Evolutionary conservation across 495 filamentous ascomycete species (phyloP).

Genomic region (Neurospora sublineolata): DNA sequence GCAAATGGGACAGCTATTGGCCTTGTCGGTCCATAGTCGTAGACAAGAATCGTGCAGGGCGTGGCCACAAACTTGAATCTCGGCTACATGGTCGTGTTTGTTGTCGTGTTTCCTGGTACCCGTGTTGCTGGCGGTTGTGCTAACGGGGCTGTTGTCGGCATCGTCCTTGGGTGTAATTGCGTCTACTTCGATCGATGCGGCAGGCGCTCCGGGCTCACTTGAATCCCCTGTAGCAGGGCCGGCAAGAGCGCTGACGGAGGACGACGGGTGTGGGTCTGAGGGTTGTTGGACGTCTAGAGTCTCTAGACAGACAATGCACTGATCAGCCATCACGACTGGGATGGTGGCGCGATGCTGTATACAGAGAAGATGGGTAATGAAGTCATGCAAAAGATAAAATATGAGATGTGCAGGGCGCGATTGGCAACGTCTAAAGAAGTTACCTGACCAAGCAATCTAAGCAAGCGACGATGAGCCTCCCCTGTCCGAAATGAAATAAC

Average conservation of each 20-base stretch:
- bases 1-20: constrained; percentile 97
- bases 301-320: constrained; percentile 93
- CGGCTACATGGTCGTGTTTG: constrained; percentile 31
- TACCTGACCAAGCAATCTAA: neutral
- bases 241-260: constrained; percentile 2
- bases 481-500: neutral
- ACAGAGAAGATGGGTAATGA: constrained; percentile 6
- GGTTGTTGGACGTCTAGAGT: constrained; percentile 51
- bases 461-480: neutral
- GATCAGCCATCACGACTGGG: constrained; percentile 61
- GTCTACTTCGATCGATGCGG: constrained; percentile 1
- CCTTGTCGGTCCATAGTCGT: constrained; percentile 84
- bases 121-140: constrained; percentile 22
- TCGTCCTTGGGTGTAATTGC: constrained; percentile 4
- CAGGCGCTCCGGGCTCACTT: constrained; percentile 3
- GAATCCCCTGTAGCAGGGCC: neutral
- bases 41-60: constrained; percentile 84
- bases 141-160: constrained; percentile 19
- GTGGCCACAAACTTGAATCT: constrained; percentile 65
- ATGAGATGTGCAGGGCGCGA: neutral
- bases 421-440: neutral
- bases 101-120: constrained; percentile 35
- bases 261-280: constrained; percentile 8
- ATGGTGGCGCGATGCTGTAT: constrained; percentile 1
- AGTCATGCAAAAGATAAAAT: constrained; percentile 23